A percentile compares a stretch with the other conserved stretches of the same genome.
Conservation (phyloP, 805 yeast species). For the Starmerella apicola region DNA sequence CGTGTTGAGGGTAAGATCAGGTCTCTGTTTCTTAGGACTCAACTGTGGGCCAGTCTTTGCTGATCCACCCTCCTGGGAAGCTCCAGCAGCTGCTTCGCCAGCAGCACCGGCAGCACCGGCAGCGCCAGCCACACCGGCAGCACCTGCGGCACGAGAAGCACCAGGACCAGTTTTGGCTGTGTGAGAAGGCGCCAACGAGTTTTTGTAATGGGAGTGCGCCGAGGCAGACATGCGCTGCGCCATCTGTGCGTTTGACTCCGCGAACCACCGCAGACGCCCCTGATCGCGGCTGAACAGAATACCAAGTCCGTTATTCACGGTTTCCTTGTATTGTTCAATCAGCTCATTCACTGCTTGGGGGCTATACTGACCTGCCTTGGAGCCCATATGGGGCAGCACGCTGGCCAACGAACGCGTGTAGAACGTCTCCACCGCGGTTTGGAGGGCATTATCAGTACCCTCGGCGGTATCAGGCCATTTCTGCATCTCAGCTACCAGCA, state of each 20-base stretch:
- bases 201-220: neutral
- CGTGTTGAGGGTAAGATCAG: too few relatives aligned
- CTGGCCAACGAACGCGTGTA: constrained; percentile 10
- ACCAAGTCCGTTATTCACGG: constrained; percentile 5
- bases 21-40: too few relatives aligned
- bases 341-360: constrained; percentile 9
- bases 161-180: neutral
- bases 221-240: neutral
- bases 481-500: constrained; percentile 5
- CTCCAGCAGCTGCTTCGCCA: neutral
- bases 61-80: neutral
- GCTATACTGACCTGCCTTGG: neutral
- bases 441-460: constrained; percentile 20
- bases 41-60: neutral
- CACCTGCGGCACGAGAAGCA: neutral
- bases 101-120: neutral
- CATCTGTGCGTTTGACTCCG: neutral
- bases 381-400: neutral
- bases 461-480: constrained; percentile 11
- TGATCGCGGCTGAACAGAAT: constrained; percentile 8
- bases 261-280: constrained; percentile 3
- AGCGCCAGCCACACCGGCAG: too few relatives aligned
- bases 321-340: constrained; percentile 12
- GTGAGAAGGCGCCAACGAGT: neutral
- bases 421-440: constrained; percentile 15